These are phyloP conservation scores for Mortierella antarctica DNA, from an alignment of 192 early-diverging fungal genomes.

Conservation along the genomic window DNA sequence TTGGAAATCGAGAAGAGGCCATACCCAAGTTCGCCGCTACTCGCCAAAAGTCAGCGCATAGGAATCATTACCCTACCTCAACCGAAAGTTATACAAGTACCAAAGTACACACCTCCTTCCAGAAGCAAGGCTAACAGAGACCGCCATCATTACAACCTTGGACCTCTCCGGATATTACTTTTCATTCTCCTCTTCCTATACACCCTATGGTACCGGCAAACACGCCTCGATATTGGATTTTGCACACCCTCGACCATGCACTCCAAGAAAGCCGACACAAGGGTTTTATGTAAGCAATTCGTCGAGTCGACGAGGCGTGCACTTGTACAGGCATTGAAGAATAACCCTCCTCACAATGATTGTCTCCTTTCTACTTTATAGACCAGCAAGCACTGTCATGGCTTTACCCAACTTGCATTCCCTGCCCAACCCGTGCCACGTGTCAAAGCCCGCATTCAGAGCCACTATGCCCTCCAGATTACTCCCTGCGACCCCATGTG, in stretches of 20 bases:
- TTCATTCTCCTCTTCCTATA: constrained; percentile 17
- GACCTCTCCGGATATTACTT: constrained; percentile 2
- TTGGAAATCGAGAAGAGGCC: neutral
- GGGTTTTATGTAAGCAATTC: too few species aligned
- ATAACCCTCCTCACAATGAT: neutral
- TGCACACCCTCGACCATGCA: constrained; percentile 3
- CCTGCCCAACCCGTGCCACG: constrained; percentile 50
- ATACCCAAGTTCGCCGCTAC: constrained; percentile 13
- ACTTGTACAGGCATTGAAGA: neutral
- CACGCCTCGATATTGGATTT: constrained; percentile 34
- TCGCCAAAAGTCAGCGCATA: constrained; percentile 18
- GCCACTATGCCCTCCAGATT: constrained; percentile 28
- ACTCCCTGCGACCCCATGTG: constrained; percentile 27
- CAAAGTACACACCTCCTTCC: neutral
- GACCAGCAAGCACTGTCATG: constrained; percentile 5
- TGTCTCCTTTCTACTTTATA: neutral
- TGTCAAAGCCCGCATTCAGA: constrained; percentile 9
- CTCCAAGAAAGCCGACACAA: too few species aligned
- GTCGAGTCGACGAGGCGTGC: too few species aligned
- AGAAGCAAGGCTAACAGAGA: neutral
- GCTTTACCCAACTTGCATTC: constrained; percentile 52
- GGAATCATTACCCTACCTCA: neutral
- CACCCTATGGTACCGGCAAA: constrained; percentile 43
- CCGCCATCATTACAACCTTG: neutral
- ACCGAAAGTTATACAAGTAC: neutral